Percentiles rank a stretch among this genome's conserved stretches.
Conservation (phyloP, 352 stramenopile species). For the Phytophthora cryptogea region DNA sequence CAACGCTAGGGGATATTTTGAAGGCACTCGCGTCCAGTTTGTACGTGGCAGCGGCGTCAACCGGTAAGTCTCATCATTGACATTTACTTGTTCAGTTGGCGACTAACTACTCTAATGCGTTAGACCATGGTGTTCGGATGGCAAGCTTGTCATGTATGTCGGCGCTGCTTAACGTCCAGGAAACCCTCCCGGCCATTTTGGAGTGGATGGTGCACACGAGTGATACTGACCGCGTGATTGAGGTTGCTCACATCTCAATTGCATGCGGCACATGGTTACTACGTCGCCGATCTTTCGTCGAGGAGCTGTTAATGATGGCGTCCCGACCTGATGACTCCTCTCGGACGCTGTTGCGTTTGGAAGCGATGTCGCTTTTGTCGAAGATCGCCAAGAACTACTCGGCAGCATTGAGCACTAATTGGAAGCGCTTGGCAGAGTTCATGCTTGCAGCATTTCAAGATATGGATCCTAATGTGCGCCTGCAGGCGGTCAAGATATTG, state of each 20-base stretch:
- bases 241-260: conserved; percentile 68
- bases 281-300: conserved; percentile 71
- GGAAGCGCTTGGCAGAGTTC: conserved; percentile 71
- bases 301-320: conserved; percentile 73
- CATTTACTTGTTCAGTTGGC: not conserved
- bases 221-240: conserved; percentile 46
- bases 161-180: conserved; percentile 72
- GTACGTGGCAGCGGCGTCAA: conserved; percentile 58
- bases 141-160: conserved; percentile 82
- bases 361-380: conserved; percentile 83
- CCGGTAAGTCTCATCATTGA: conserved; percentile 38
- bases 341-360: conserved; percentile 61
- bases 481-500: conserved; percentile 88
- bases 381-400: conserved; percentile 89
- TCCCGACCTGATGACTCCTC: conserved; percentile 63
- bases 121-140: conserved; percentile 82
- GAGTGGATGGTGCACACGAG: conserved; percentile 75
- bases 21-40: conserved; percentile 72
- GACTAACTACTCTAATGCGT: conserved; percentile 2
- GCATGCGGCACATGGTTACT: conserved; percentile 59
- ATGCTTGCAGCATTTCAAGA: conserved; percentile 86
- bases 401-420: conserved; percentile 68
- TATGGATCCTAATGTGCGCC: conserved; percentile 80
- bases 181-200: conserved; percentile 61
- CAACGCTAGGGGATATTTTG: conserved; percentile 64